Evolutionary conservation across 2,329 filamentous ascomycete genomes (phyloP).

Genomic region (Aspergillus amoenus): DNA sequence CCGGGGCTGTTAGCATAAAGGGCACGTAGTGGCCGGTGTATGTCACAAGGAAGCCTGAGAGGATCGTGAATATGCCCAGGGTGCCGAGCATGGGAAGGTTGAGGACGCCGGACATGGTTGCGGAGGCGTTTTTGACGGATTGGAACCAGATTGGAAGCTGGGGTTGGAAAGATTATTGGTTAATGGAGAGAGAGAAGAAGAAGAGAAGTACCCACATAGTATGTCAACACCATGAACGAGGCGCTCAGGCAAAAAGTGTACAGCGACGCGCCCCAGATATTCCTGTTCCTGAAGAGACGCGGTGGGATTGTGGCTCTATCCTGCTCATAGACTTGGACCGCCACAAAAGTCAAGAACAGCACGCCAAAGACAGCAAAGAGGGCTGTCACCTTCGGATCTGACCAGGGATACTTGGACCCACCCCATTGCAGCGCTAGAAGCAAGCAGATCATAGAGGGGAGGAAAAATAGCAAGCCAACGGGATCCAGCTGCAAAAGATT

Average conservation of each 20-base stretch:
- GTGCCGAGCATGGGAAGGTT: conserved; percentile 5
- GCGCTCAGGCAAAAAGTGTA: conserved; percentile 1
- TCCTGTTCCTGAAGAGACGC: conserved; percentile 9
- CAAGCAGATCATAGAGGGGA: conserved; percentile 54
- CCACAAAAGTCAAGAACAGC: conserved; percentile 33
- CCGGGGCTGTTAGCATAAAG: no score
- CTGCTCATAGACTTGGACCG: conserved; percentile 6
- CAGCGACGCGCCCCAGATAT: conserved; percentile 3
- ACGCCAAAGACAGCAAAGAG: conserved; percentile 51
- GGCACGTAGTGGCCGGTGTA: background rate
- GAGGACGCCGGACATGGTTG: background rate
- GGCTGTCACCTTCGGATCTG: conserved; percentile 49
- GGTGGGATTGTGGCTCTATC: conserved; percentile 12
- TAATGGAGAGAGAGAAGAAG: background rate
- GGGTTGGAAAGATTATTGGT: background rate
- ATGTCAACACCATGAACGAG: conserved; percentile 10
- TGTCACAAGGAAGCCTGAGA: background rate
- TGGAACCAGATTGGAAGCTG: conserved; percentile 13
- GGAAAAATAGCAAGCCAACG: conserved; percentile 48
- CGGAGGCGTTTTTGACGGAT: conserved; percentile 8
- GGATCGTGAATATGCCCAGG: background rate
- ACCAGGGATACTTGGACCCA: conserved; percentile 54
- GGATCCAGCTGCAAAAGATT: conserved; percentile 37
- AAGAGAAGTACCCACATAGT: conserved; percentile 12
- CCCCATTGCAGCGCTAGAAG: conserved; percentile 60